Conservation (phyloP, 2,329 filamentous ascomycete species). For the Xylariomycetidae sp. region DNA sequence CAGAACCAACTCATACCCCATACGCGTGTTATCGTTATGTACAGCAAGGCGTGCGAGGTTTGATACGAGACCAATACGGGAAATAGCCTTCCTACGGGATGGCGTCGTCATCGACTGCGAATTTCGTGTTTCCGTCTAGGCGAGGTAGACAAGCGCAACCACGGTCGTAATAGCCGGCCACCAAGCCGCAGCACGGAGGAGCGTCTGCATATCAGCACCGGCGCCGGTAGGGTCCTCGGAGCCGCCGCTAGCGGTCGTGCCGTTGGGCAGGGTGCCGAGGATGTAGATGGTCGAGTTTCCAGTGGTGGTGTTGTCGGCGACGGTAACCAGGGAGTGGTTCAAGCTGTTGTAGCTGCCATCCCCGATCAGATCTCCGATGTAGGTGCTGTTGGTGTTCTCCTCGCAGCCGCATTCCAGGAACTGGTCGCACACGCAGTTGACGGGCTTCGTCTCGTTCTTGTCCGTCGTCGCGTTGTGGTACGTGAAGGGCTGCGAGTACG, state of each 20-base stretch:
- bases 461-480: constrained; percentile 46
- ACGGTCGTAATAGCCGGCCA: constrained; percentile 44
- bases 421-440: constrained; percentile 54
- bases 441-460: constrained; percentile 52
- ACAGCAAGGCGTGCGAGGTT: too few relatives aligned
- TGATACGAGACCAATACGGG: too few relatives aligned
- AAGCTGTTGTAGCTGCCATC: constrained; percentile 54
- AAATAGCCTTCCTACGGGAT: too few relatives aligned
- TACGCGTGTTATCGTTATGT: too few relatives aligned
- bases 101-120: background rate
- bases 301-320: constrained; percentile 59
- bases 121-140: constrained; percentile 18
- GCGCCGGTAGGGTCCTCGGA: constrained; percentile 33
- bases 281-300: constrained; percentile 52
- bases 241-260: constrained; percentile 49
- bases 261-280: constrained; percentile 70
- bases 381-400: constrained; percentile 59
- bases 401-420: constrained; percentile 48
- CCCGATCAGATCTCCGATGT: constrained; percentile 58
- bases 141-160: constrained; percentile 36
- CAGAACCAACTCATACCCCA: too few relatives aligned
- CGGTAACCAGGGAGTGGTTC: constrained; percentile 56
- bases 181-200: constrained; percentile 37
- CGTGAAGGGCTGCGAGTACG: constrained; percentile 41
- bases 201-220: constrained; percentile 23